A percentile compares a stretch with the other conserved stretches of the same genome.
Evolutionary conservation across 202 grass and related monocot species (phyloP).

Genomic region (Dendrocalamus latiflorus): DNA sequence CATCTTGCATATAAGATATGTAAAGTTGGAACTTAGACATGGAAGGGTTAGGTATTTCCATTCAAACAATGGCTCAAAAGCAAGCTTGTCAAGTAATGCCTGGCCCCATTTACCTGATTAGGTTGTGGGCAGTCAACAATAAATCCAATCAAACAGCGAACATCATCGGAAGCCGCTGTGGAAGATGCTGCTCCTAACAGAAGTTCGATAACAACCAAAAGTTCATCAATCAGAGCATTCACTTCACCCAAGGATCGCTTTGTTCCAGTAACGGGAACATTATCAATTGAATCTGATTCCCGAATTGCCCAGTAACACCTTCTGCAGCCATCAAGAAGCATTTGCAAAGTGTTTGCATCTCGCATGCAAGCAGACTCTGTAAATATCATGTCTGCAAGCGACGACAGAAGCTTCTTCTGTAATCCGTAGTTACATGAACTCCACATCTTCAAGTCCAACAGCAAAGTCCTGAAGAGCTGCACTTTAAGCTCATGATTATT

Average conservation of each 20-base stretch:
- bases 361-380: conserved; percentile 80
- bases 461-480: conserved; percentile 82
- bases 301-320: conserved; percentile 79
- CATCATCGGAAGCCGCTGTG: conserved; percentile 62
- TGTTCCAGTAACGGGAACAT: conserved; percentile 40
- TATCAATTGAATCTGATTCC: conserved; percentile 84
- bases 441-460: conserved; percentile 93
- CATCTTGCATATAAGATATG: background rate
- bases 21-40: background rate
- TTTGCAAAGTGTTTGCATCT: conserved; percentile 87
- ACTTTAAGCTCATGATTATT: conserved; percentile 79
- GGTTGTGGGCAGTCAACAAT: conserved; percentile 90
- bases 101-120: conserved; percentile 71
- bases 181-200: conserved; percentile 76
- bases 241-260: conserved; percentile 72
- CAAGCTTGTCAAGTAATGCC: conserved; percentile 2
- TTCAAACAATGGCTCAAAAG: background rate
- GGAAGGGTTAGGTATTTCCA: background rate
- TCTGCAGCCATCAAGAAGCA: too few species aligned
- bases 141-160: conserved; percentile 88
- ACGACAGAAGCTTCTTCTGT: conserved; percentile 98
- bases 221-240: conserved; percentile 92
- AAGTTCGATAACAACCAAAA: conserved; percentile 95
- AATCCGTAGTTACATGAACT: conserved; percentile 88
- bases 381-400: conserved; percentile 97